Evolutionary conservation across 495 filamentous ascomycete genomes (phyloP).

Genomic region (Glonium stellatum): DNA sequence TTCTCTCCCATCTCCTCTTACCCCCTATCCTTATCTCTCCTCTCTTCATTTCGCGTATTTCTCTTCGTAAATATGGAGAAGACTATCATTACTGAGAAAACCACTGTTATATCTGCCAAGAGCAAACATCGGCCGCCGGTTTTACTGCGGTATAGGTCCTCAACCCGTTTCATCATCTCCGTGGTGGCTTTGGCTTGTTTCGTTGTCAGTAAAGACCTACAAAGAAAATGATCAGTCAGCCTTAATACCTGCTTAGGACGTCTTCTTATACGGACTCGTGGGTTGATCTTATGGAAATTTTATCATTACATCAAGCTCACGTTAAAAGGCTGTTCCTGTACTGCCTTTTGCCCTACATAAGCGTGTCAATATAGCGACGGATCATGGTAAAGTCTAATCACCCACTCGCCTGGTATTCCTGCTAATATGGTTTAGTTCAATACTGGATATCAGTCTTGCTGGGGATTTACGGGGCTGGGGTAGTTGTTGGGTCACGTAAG

Average conservation of each 20-base stretch:
- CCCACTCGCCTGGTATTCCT: not conserved
- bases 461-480: constrained; percentile 23
- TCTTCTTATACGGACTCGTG: not conserved
- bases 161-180: not conserved
- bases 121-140: not conserved
- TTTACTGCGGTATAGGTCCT: not conserved
- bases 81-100: too few relatives aligned
- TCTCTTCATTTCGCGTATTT: too few relatives aligned
- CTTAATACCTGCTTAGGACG: not conserved
- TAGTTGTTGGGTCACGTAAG: constrained; percentile 28
- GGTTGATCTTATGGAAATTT: not conserved
- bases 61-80: too few relatives aligned
- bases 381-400: constrained; percentile 13
- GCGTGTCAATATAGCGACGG: constrained; percentile 23
- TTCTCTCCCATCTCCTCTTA: too few relatives aligned
- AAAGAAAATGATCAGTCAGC: not conserved
- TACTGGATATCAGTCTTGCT: constrained; percentile 29
- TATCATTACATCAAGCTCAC: not conserved
- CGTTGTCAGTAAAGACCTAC: not conserved
- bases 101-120: too few relatives aligned
- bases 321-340: constrained; percentile 21
- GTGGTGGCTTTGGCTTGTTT: not conserved
- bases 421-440: constrained; percentile 18
- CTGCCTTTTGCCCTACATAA: constrained; percentile 26
- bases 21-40: too few relatives aligned